Base-by-base conservation (phyloP, 2,329 filamentous ascomycete species). In the Paecilomyces sp. region DNA sequence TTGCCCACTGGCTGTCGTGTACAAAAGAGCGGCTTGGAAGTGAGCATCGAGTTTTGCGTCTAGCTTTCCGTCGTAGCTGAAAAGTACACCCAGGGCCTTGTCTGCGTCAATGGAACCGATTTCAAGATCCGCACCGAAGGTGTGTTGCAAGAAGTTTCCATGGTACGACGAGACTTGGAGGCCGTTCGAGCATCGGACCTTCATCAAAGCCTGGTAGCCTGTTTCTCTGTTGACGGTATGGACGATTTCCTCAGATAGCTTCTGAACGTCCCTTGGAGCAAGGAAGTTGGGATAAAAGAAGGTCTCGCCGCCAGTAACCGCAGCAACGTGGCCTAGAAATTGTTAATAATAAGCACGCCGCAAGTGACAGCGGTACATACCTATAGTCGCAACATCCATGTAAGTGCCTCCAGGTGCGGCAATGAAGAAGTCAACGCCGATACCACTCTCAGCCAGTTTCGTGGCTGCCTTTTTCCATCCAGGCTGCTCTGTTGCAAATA, bases 251-350 rank as follows among this genome's bases (percentile, higher is more conserved):
- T 88, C 84, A 2, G 88, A 88, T 47, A 99, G 78, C 77, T 93
- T 95, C 59, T 90, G 82, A 52, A 88, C 86, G 74, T 99, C 94
- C 41, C 94, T 86, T 7, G 90, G 90, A 7, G 89, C 86, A 61
- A 96, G 87, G 78, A 96, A 99, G 74, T 97, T 99, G 54, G 94
- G 92, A 72, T 96, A 99, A 77, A 96, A 97, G 76, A 92, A 99
- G 0, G 88, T 90, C 74, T 99, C 94, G 63, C 94, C 94, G 60
- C 94, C 94, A n/a, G 91, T 96, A 31, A 89, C 87, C 51, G 91
- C 87, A 33, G 94, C 85, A 24, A 96, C 85, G 74, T 96, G 89
- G 51, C 92, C 90, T 87, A 15, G 11, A 22, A 18, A 12, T 61
- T 30, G 50, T 54, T 55, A 33, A 9, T 12, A 15, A 25, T 64